These are phyloP conservation scores for Candida ascalaphidarum DNA, from an alignment of 805 yeast genomes.

Conservation along the genomic window DNA sequence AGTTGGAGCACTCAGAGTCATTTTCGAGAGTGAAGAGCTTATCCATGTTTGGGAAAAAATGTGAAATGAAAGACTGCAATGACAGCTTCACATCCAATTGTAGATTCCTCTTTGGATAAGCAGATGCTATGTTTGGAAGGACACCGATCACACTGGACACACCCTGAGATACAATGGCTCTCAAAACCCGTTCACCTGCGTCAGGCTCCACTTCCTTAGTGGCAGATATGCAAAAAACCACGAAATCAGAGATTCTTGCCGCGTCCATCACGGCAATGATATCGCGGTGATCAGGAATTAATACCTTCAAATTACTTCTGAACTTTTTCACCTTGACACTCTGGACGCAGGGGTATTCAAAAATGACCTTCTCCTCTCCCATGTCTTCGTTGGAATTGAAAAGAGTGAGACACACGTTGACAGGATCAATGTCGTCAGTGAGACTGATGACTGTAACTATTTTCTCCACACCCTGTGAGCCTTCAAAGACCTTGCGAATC, in stretches of 20 bases:
- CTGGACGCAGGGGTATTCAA: slow-evolving; percentile 40
- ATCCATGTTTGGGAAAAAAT: slow-evolving; percentile 58
- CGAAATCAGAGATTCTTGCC: slow-evolving; percentile 83
- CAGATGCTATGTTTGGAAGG: slow-evolving; percentile 59
- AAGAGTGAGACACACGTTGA: slow-evolving; percentile 45
- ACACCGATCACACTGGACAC: slow-evolving; percentile 75
- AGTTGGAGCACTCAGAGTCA: slow-evolving; percentile 61
- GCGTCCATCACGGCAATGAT: slow-evolving; percentile 72
- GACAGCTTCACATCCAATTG: slow-evolving; percentile 54
- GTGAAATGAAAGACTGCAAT: slow-evolving; percentile 30
- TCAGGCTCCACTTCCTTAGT: slow-evolving; percentile 68
- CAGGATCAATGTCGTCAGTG: slow-evolving; percentile 57
- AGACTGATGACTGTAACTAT: slow-evolving; percentile 75
- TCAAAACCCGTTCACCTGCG: slow-evolving; percentile 81
- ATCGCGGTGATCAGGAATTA: slow-evolving; percentile 61
- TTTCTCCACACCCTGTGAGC: slow-evolving; percentile 72
- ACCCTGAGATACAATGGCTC: slow-evolving; percentile 90
- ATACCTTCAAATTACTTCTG: slow-evolving; percentile 65
- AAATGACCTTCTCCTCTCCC: slow-evolving; percentile 18
- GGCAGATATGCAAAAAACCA: slow-evolving; percentile 85
- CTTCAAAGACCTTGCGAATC: slow-evolving; percentile 68
- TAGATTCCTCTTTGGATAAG: slow-evolving; percentile 65
- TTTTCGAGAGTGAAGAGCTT: slow-evolving; percentile 65
- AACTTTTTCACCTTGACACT: slow-evolving; percentile 53
- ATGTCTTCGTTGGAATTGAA: slow-evolving; percentile 29